Evolutionary conservation across 1,284 basidiomycete genomes (phyloP), one percentile per base, ranked within the genome.

Genomic region (Ceraceosorus bombacis): DNA sequence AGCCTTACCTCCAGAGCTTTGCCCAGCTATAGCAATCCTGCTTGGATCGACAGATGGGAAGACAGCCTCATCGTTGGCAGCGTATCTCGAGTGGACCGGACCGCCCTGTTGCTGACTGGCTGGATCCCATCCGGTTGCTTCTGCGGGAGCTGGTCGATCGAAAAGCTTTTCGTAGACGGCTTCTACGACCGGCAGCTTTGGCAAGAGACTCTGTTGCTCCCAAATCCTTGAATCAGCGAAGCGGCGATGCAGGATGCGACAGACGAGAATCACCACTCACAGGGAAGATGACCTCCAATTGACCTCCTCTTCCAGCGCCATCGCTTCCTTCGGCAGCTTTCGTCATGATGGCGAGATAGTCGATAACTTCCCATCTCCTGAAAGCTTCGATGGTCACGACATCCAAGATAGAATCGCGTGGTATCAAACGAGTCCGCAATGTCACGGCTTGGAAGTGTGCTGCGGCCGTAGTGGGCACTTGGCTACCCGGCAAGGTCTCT

Each of bases 401-500:
- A 46, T 76, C 74, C 1, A 75, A 48, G 38, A 76, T 67, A 0
- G 57, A 49, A 49, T 76, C 71, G 12, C 69, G 62, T 0, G 73
- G 66, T 3, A 76, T 53, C 17, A 74, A 59, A 15, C 52, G 50
- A 41, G 43, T 37, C 8, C 40, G 13, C 6, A 40, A 12, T 9
- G 48, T 36, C 8, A 39, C 41, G 15, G 13, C 37, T 12, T 37
- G 17, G 53, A 54, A 54, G 53, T 17, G 17, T 10, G 36, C 41
- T 41, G 38, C 49, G 13, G 9, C 12, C 41, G 38, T 39, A 10
- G 41, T 36, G 10, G 41, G 54, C 36, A 43, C 54, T 12, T n/a
- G 49, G 15, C 8, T 9, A n/a, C 49, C 17, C 7, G 49, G 49
- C 43, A 46, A 15, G 10, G 43, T 46, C 43, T 10, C 15, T 27